Evolutionary conservation across 208 protist genomes (phyloP), one percentile per base, ranked within the genome.

Genomic region (Trypanosoma cruzi): DNA sequence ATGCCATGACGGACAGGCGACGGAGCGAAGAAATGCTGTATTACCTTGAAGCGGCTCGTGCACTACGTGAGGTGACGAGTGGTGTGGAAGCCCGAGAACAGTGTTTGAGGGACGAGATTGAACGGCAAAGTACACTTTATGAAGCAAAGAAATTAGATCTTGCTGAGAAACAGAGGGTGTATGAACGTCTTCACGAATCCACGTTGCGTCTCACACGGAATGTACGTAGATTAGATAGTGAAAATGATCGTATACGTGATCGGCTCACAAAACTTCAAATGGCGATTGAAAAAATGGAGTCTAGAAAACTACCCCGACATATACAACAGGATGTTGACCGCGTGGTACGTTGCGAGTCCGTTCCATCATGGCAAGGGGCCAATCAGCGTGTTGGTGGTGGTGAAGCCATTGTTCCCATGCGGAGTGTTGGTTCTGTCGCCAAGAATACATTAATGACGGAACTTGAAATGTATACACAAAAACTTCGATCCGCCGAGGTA

Each of bases 201-300:
- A 65, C 56, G 14, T 49, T 32, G 22, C 42, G 67, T 7, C 49
- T 73, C 14, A 65, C 67, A 49, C 56, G 67, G 34, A 56, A 73
- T 48, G 44, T 73, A 34, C 22, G 67, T n/a, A 48, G 36, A 28
- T 58, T 73, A n/a, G 67, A 73, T 59, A 57, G 36, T 57, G 67
- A 73, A 59, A 73, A 73, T 65, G 67, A 73, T 59, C 40, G 58
- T 16, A 37, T 73, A 31, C 57, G 58, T 24, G 67, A 65, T 36
- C 32, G 24, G 4, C 44, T 73, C 0, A 11, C 46, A 24, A 40
- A 73, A 37, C 49, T 66, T 42, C 36, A 65, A 26, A 26, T 32
- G 22, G 18, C 26, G 18, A 60, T 50, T 4, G 42, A 64, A 44
- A 73, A 65, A 24, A 5, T 31, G 46, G 5, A 59, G 8, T 69